A percentile compares a stretch with the other conserved stretches of the same genome.
phyloP scores from a whole-genome alignment of 257 asterid genomes.

The Solanum virginianum region DNA sequence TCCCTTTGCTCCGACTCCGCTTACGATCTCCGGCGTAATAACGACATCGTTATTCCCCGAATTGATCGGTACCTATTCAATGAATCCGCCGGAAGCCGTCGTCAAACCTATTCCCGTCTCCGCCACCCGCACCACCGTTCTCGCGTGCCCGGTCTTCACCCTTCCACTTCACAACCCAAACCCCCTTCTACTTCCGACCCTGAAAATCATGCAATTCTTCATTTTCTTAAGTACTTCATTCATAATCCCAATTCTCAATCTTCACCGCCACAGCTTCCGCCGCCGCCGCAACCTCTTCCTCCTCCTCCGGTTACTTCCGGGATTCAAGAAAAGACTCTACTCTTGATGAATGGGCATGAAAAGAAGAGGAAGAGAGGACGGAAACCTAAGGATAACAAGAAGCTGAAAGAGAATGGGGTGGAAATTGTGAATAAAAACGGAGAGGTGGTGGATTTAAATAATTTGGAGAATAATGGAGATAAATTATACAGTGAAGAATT shows the following conservation, averaged over 20 bases:
- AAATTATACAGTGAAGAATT: slow-evolving; percentile 44
- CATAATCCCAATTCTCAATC: slow-evolving; percentile 35
- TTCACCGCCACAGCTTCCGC: slow-evolving; percentile 53
- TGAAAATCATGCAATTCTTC: slow-evolving; percentile 53
- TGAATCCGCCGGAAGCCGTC: slow-evolving; percentile 85
- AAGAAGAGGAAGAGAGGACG: slow-evolving; percentile 34
- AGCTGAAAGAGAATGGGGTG: slow-evolving; percentile 31
- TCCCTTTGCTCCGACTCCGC: slow-evolving; percentile 49
- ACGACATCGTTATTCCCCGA: slow-evolving; percentile 49
- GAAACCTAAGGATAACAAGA: slow-evolving; percentile 13
- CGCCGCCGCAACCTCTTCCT: slow-evolving; percentile 26
- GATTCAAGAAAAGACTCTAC: slow-evolving; percentile 20
- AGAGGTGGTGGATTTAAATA: slow-evolving; percentile 41
- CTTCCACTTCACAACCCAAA: slow-evolving; percentile 25
- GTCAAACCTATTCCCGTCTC: slow-evolving; percentile 73
- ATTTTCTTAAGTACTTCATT: slow-evolving; percentile 56
- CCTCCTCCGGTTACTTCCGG: slow-evolving; percentile 13
- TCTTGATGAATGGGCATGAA: slow-evolving; percentile 16
- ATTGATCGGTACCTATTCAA: slow-evolving; percentile 72
- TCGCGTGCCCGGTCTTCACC: slow-evolving; percentile 53
- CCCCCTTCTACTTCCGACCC: slow-evolving; percentile 46
- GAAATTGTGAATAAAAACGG: slow-evolving; percentile 48
- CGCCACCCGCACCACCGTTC: slow-evolving; percentile 49
- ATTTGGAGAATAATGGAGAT: slow-evolving; percentile 63
- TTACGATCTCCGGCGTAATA: slow-evolving; percentile 29